Conservation (phyloP, 2,329 filamentous ascomycete species). For the Paramyrothecium sp. region DNA sequence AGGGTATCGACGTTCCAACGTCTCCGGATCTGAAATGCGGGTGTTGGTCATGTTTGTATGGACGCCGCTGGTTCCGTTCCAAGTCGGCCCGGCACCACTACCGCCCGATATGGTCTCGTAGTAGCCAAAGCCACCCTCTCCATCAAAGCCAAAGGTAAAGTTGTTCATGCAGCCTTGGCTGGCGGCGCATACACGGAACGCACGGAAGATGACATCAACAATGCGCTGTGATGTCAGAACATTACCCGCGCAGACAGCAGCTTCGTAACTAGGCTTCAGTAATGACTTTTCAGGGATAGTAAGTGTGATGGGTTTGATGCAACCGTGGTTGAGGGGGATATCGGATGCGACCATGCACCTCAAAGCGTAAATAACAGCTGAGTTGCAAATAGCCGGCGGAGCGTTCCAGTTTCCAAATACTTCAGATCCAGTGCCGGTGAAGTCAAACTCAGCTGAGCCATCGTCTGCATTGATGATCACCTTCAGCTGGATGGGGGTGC, state of each 20-base stretch:
- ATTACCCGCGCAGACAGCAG: conserved; percentile 81
- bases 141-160: conserved; percentile 79
- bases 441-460: conserved; percentile 70
- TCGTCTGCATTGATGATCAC: conserved; percentile 68
- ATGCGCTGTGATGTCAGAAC: conserved; percentile 78
- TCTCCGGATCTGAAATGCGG: conserved; percentile 76
- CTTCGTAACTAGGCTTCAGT: conserved; percentile 71
- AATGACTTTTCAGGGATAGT: conserved; percentile 71
- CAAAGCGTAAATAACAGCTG: conserved; percentile 81
- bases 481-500: conserved; percentile 72
- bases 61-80: conserved; percentile 74
- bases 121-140: conserved; percentile 71
- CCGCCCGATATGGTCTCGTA: conserved; percentile 85
- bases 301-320: conserved; percentile 73
- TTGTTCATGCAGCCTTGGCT: conserved; percentile 83
- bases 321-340: conserved; percentile 85
- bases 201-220: conserved; percentile 79
- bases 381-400: conserved; percentile 30
- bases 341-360: conserved; percentile 77
- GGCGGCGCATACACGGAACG: conserved; percentile 77
- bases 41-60: conserved; percentile 88
- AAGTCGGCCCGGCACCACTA: conserved; percentile 68
- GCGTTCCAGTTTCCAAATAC: conserved; percentile 31
- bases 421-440: conserved; percentile 28
- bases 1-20: conserved; percentile 76